Evolutionary conservation across 2,329 filamentous ascomycete genomes (phyloP).

Genomic region (Bipolaris bicolor): DNA sequence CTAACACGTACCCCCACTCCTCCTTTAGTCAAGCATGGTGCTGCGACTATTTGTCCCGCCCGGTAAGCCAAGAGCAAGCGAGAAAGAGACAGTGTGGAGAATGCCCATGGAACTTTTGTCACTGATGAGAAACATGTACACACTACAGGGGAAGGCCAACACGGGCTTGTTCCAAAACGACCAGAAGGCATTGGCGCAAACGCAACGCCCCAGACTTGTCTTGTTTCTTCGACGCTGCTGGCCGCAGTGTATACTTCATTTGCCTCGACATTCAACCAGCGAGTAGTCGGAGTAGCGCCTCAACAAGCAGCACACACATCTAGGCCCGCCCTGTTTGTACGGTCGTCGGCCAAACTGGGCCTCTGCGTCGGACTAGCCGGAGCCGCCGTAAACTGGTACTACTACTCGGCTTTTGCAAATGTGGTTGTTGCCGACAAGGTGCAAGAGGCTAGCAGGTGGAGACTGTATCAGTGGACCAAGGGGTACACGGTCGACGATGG

Average conservation of each 20-base stretch:
- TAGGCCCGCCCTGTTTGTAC: constrained; percentile 29
- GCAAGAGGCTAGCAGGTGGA: constrained; percentile 23
- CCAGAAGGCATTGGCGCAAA: constrained; percentile 39
- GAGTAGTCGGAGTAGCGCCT: constrained; percentile 20
- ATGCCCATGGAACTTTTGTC: neutral
- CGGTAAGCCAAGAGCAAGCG: constrained; percentile 21
- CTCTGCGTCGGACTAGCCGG: constrained; percentile 28
- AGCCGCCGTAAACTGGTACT: constrained; percentile 34
- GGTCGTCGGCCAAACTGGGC: constrained; percentile 31
- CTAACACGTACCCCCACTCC: neutral
- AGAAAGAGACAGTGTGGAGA: neutral
- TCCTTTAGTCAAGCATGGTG: constrained; percentile 24
- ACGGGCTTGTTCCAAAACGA: constrained; percentile 30
- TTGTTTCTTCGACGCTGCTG: constrained; percentile 33
- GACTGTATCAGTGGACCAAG: constrained; percentile 33
- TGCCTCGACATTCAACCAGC: constrained; percentile 23
- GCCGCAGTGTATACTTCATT: constrained; percentile 36
- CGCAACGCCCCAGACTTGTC: constrained; percentile 33
- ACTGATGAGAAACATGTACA: neutral
- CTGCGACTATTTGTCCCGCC: constrained; percentile 37
- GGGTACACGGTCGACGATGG: constrained; percentile 37
- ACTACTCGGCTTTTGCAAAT: constrained; percentile 28
- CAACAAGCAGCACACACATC: constrained; percentile 9
- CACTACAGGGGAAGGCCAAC: constrained; percentile 35
- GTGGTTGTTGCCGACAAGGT: constrained; percentile 14